Evolutionary conservation across 1,139 yeast genomes (phyloP).

Genomic region (Magnusiomyces tetraspermus): DNA sequence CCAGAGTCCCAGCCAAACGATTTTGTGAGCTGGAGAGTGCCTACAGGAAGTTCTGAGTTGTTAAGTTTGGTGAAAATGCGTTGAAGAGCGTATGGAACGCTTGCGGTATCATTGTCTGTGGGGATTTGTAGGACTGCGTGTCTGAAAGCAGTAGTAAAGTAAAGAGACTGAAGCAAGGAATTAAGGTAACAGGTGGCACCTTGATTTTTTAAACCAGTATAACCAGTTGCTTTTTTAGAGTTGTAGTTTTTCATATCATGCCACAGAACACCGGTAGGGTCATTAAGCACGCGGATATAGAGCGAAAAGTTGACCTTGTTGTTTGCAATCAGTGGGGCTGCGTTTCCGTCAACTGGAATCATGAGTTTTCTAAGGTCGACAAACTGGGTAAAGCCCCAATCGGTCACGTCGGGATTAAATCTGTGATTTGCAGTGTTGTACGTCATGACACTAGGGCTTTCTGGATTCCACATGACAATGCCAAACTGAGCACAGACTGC

Average conservation of each 20-base stretch:
- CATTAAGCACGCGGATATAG: constrained; percentile 67
- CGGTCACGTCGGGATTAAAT: constrained; percentile 62
- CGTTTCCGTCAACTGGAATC: constrained; percentile 19
- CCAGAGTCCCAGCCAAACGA: constrained; percentile 97
- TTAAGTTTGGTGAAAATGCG: constrained; percentile 73
- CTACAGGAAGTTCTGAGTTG: constrained; percentile 65
- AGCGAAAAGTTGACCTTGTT: constrained; percentile 64
- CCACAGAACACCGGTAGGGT: constrained; percentile 92
- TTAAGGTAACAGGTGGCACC: constrained; percentile 97
- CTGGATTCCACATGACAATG: constrained; percentile 75
- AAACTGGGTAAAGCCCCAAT: constrained; percentile 92
- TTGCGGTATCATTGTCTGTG: constrained; percentile 46
- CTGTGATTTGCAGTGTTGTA: constrained; percentile 70
- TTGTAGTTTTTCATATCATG: constrained; percentile 78
- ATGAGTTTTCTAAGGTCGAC: constrained; percentile 48
- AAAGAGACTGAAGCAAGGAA: constrained; percentile 83
- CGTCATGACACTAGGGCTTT: constrained; percentile 50
- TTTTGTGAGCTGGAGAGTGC: constrained; percentile 75
- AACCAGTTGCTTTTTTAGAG: constrained; percentile 80
- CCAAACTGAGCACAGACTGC: constrained; percentile 87
- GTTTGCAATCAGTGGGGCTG: constrained; percentile 43
- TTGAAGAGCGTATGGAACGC: constrained; percentile 79
- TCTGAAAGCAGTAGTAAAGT: constrained; percentile 73
- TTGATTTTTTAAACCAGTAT: constrained; percentile 86
- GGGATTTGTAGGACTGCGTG: constrained; percentile 85